Evolutionary conservation across 805 yeast genomes (phyloP), one percentile per base, ranked within the genome.

Genomic region (Kodamaea jinghongensis): DNA sequence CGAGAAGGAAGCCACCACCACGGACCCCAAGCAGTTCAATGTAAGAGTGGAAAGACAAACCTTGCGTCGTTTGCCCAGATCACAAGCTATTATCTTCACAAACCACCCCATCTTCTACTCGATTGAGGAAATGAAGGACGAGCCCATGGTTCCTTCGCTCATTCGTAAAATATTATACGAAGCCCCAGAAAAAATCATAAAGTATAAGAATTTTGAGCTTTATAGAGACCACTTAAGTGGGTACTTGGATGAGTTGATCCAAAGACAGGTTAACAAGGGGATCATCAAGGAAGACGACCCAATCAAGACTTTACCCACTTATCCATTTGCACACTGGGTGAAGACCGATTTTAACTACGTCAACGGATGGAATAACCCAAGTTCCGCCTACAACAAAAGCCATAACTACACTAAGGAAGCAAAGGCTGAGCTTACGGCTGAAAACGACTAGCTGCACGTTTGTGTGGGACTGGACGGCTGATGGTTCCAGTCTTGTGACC

Each of bases 101-200:
- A 83, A 83, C 54, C 90, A 83, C 55, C 90, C 89, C 4, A 70
- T 81, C n/a, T 84, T 81, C 54, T 85, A 85, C 58, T 76, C 84
- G 2, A 78, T 85, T 30, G 90, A 84, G 28, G 91, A 86, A 41
- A 76, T 80, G 63, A 85, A 82, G 49, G 95, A 86, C 15, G 95
- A 83, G 47, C 79, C 86, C 1, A 58, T 87, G 42, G 83, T 90
- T 35, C 83, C 95, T 3, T 83, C 96, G 2, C 85, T 83, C 35
- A 56, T 83, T 35, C 73, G 75, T 52, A 81, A 79, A 50, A 78
- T 81, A 36, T 63, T 83, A 25, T 76, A 63, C 46, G 87, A 82
- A 55, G 87, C 79, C 0, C 87, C 88, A 7, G 79, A 76, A 45
- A 75, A 73, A 36, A 83, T 83, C 44, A 60, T 78, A 52, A 76